Evolutionary conservation across 1,284 basidiomycete genomes (phyloP).

Genomic region (Heimioporus retisporus): DNA sequence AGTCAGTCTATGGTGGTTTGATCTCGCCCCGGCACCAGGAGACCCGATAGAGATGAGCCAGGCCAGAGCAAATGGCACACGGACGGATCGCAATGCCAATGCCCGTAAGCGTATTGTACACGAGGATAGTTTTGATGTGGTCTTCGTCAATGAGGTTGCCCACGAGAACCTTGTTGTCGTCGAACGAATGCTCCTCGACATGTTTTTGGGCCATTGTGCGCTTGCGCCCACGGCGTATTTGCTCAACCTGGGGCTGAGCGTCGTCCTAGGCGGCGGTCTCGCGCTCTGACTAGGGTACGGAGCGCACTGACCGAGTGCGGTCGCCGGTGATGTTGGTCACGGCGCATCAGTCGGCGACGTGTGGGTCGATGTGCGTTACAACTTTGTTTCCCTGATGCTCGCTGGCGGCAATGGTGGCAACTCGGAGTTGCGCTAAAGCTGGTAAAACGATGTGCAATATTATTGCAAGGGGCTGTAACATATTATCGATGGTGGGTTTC

Average conservation of each 20-base stretch:
- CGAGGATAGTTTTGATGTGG: constrained; percentile 98
- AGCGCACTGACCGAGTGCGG: constrained; percentile 30
- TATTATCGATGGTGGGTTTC: no score
- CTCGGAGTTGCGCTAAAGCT: no score
- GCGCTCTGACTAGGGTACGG: constrained; percentile 34
- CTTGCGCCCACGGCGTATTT: constrained; percentile 86
- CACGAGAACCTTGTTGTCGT: no score
- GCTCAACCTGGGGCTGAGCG: no score
- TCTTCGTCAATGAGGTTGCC: constrained; percentile 98
- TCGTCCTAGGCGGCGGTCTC: constrained; percentile 58
- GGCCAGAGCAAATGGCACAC: no score
- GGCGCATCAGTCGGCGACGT: no score
- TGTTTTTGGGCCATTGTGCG: constrained; percentile 73
- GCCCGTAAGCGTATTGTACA: constrained; percentile 99
- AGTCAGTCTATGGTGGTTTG: constrained; percentile 84
- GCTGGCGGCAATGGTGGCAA: constrained; percentile 76
- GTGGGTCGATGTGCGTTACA: constrained; percentile 62
- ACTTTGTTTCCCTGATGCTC: no score
- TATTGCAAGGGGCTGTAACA: no score
- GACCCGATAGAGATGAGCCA: no score
- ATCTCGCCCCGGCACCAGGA: no score
- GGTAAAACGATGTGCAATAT: no score
- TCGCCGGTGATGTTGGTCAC: constrained; percentile 62
- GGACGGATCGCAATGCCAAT: no score
- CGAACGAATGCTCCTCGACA: constrained; percentile 44